Conservation (phyloP, 2,329 filamentous ascomycete genomes). For the Fusarium sp. region DNA sequence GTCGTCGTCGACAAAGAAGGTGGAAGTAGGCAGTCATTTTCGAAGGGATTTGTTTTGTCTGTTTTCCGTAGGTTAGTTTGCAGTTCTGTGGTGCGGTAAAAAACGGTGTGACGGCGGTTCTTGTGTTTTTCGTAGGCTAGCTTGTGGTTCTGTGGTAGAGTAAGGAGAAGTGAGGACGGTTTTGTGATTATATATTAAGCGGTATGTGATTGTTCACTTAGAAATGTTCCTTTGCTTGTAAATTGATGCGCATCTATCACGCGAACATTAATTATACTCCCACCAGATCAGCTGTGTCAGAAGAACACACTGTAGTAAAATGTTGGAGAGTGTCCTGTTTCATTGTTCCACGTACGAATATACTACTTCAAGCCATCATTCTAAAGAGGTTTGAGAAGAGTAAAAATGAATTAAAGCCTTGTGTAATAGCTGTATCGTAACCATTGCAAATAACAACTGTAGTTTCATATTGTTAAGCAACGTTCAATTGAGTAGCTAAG, state of each 20-base stretch:
- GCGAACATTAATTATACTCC: neutral
- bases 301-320: too few relatives aligned
- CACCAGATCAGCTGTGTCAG: neutral
- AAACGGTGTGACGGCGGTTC: neutral
- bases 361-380: too few relatives aligned
- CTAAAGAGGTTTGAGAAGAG: too few relatives aligned
- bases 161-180: neutral
- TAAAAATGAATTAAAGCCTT: too few relatives aligned
- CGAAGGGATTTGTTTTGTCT: neutral
- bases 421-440: too few relatives aligned
- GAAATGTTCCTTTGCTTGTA: too few relatives aligned
- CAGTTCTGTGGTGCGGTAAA: neutral
- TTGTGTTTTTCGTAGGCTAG: neutral
- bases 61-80: neutral
- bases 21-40: neutral
- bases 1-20: neutral
- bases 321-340: too few relatives aligned
- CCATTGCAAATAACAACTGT: too few relatives aligned
- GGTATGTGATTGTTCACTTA: neutral
- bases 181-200: neutral
- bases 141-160: neutral
- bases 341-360: too few relatives aligned
- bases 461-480: too few relatives aligned
- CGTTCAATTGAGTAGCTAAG: too few relatives aligned
- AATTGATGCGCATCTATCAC: too few relatives aligned